Percentiles rank a stretch among this genome's conserved stretches.
Conservation (phyloP, 2,329 filamentous ascomycete genomes). For the Bipolaris oryzae region DNA sequence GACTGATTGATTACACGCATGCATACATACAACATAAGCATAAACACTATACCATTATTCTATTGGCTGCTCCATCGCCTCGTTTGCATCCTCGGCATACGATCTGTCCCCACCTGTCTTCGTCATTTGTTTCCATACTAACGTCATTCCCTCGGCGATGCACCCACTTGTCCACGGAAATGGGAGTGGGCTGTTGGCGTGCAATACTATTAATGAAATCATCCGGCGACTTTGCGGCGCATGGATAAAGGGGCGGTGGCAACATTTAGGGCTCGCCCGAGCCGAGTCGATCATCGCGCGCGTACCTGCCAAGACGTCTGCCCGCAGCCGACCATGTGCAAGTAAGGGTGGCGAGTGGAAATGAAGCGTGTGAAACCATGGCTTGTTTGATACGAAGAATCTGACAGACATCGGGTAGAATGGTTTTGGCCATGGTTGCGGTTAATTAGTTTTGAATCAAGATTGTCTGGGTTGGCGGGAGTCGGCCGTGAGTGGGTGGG, state of each 20-base stretch:
- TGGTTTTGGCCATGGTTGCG: background rate
- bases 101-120: background rate
- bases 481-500: background rate
- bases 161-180: background rate
- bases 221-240: background rate
- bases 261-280: constrained; percentile 3
- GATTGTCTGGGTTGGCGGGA: background rate
- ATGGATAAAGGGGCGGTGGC: constrained; percentile 11
- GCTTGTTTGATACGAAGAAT: background rate
- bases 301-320: constrained; percentile 23
- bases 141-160: background rate
- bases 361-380: background rate
- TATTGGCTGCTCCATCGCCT: background rate
- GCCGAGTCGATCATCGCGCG: constrained; percentile 9
- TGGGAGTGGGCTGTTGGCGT: background rate
- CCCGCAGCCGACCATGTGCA: background rate
- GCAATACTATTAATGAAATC: background rate
- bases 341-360: background rate
- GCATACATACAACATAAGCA: background rate
- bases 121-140: background rate
- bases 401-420: background rate
- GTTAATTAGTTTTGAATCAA: background rate
- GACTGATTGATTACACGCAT: constrained; percentile 10
- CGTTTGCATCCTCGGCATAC: background rate
- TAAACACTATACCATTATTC: constrained; percentile 1